Evolutionary conservation across 2,329 filamentous ascomycete species (phyloP).

Genomic region (Capronia epimyces): DNA sequence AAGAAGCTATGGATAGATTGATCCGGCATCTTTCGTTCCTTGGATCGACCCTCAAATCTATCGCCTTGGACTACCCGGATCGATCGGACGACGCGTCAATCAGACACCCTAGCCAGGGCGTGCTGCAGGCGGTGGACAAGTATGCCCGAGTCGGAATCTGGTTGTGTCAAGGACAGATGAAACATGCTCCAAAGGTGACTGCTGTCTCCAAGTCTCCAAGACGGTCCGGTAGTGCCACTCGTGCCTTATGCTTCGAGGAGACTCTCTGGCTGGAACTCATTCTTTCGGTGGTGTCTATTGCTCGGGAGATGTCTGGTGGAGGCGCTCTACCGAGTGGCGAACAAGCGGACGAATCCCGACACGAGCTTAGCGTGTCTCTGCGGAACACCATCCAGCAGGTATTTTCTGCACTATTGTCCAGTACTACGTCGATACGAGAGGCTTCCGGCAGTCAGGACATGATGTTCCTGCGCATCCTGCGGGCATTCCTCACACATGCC

Average conservation of each 20-base stretch:
- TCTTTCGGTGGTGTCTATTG: conserved; percentile 58
- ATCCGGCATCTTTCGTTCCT: conserved; percentile 74
- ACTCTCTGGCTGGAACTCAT: conserved; percentile 62
- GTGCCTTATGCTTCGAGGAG: conserved; percentile 57
- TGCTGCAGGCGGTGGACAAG: conserved; percentile 75
- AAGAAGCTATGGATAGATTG: conserved; percentile 76
- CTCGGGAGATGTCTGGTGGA: conserved; percentile 52
- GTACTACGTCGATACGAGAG: conserved; percentile 53
- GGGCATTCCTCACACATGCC: conserved; percentile 79
- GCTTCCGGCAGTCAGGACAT: conserved; percentile 46
- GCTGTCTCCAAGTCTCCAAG: conserved; percentile 35
- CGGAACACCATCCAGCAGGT: conserved; percentile 80
- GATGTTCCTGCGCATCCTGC: conserved; percentile 81
- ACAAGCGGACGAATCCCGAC: neutral
- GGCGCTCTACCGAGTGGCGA: conserved; percentile 10
- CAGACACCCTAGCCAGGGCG: conserved; percentile 63
- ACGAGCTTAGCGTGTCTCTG: conserved; percentile 58
- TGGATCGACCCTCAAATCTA: conserved; percentile 59
- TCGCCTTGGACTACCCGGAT: conserved; percentile 41
- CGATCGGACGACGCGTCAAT: conserved; percentile 54
- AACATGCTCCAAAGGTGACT: conserved; percentile 35
- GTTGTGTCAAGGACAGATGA: conserved; percentile 81
- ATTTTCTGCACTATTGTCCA: conserved; percentile 78
- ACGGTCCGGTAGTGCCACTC: conserved; percentile 43
- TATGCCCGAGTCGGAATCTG: conserved; percentile 91